Evolutionary conservation across 2,329 filamentous ascomycete genomes (phyloP).

Genomic region (Venturia pyrina): DNA sequence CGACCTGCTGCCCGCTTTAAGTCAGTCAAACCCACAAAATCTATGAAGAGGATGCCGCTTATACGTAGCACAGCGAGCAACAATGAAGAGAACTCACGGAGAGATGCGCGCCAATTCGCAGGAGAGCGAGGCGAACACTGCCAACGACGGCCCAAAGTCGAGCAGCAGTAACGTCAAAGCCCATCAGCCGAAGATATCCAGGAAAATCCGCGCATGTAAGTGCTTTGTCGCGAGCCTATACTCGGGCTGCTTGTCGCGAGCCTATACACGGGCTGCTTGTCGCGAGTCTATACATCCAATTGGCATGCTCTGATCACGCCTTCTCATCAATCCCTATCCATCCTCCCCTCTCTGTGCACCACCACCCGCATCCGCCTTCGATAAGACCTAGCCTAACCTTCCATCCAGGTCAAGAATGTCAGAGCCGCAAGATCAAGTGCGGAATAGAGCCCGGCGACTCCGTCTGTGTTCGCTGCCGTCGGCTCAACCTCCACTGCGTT

Average conservation of each 20-base stretch:
- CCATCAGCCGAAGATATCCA: slow-evolving; percentile 13
- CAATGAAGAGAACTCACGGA: slow-evolving; percentile 10
- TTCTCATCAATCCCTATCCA: neutral
- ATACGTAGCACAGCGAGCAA: neutral
- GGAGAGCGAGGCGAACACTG: neutral
- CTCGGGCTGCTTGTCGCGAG: too few species aligned
- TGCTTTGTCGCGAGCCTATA: neutral
- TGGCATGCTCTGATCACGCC: neutral
- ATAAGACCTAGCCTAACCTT: neutral
- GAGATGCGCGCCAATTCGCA: slow-evolving; percentile 9
- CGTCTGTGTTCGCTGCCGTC: slow-evolving; percentile 38
- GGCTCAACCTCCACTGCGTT: slow-evolving; percentile 41
- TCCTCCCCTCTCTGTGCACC: neutral
- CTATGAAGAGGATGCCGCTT: neutral
- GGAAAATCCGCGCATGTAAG: slow-evolving; percentile 14
- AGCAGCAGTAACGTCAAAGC: neutral
- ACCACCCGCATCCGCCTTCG: neutral
- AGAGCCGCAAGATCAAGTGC: slow-evolving; percentile 47
- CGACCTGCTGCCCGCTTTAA: neutral
- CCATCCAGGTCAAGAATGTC: slow-evolving; percentile 30
- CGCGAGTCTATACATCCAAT: neutral
- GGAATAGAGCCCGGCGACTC: slow-evolving; percentile 36
- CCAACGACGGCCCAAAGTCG: neutral
- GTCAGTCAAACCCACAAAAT: neutral
- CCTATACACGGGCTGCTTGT: neutral